Conservation (phyloP, 1,284 basidiomycete genomes). For the Lignosus rhinocerotis region DNA sequence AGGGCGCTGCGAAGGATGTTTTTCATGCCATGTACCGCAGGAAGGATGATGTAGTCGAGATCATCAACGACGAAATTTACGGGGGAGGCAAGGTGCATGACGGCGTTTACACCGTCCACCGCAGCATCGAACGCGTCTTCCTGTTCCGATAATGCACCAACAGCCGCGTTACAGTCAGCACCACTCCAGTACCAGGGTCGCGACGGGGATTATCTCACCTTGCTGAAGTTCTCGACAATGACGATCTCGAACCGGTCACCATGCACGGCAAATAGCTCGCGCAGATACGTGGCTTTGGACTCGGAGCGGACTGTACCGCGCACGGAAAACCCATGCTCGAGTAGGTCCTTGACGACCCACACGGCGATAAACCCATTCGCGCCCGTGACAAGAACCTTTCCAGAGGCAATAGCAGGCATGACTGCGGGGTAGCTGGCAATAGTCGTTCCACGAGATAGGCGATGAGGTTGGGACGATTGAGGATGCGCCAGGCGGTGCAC, state of each 20-base stretch:
- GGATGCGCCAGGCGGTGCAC: too few species aligned
- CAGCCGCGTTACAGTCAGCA: too few species aligned
- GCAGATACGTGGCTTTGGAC: slow-evolving; percentile 52
- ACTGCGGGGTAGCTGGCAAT: too few species aligned
- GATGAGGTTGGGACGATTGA: too few species aligned
- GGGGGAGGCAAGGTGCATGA: slow-evolving; percentile 48
- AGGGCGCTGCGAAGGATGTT: slow-evolving; percentile 18
- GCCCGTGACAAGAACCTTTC: slow-evolving; percentile 41
- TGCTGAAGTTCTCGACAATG: too few species aligned
- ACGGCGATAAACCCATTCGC: slow-evolving; percentile 38
- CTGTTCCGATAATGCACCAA: slow-evolving; percentile 3
- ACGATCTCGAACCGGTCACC: slow-evolving; percentile 28
- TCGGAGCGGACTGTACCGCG: slow-evolving; percentile 50
- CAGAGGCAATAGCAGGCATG: slow-evolving; percentile 3
- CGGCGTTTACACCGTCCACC: slow-evolving; percentile 40
- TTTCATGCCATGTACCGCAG: too few species aligned
- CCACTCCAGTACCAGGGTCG: too few species aligned
- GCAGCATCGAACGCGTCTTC: slow-evolving; percentile 42
- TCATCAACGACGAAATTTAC: slow-evolving; percentile 35
- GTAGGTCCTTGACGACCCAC: slow-evolving; percentile 31
- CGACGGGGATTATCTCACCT: too few species aligned
- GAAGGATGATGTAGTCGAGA: too few species aligned
- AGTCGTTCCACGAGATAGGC: too few species aligned
- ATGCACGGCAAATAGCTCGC: slow-evolving; percentile 45
- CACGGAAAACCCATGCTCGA: slow-evolving; percentile 39